Conservation (phyloP, 352 stramenopile species). For the Globisporangium cederbergense region DNA sequence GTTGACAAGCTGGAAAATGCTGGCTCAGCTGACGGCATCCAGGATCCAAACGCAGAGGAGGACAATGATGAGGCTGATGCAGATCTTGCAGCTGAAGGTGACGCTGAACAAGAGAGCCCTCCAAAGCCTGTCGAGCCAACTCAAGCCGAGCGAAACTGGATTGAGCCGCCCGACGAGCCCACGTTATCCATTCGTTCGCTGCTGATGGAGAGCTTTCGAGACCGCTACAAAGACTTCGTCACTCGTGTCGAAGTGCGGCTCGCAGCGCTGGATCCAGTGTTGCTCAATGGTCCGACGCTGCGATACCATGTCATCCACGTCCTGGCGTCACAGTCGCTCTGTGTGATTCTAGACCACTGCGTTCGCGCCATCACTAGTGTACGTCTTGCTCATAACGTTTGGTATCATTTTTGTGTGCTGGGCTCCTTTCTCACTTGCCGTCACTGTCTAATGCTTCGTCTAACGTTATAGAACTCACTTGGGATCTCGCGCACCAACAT, state of each 20-base stretch:
- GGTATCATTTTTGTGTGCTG: too few relatives aligned
- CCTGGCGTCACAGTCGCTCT: conserved; percentile 44
- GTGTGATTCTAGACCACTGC: conserved; percentile 52
- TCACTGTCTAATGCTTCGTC: neutral
- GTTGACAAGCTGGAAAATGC: conserved; percentile 8
- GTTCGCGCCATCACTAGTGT: conserved; percentile 55
- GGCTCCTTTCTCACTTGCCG: neutral
- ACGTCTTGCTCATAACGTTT: conserved; percentile 13
- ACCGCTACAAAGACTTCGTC: conserved; percentile 34
- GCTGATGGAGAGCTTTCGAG: conserved; percentile 23
- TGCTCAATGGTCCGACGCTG: neutral
- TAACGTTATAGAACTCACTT: conserved; percentile 29
- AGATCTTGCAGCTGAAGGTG: conserved; percentile 3
- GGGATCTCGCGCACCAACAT: conserved; percentile 40
- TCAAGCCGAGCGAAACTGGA: conserved; percentile 32
- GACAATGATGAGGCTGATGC: conserved; percentile 5
- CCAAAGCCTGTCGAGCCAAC: conserved; percentile 19
- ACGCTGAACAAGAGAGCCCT: neutral
- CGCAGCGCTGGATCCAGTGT: neutral
- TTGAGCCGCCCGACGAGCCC: conserved; percentile 30
- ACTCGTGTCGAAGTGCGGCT: conserved; percentile 19
- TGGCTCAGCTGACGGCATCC: neutral
- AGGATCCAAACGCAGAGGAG: conserved; percentile 2
- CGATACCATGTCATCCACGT: conserved; percentile 38
- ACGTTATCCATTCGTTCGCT: conserved; percentile 31